phyloP scores from a whole-genome alignment of 1,139 yeast genomes.

The Suhomyces anneliseae region DNA sequence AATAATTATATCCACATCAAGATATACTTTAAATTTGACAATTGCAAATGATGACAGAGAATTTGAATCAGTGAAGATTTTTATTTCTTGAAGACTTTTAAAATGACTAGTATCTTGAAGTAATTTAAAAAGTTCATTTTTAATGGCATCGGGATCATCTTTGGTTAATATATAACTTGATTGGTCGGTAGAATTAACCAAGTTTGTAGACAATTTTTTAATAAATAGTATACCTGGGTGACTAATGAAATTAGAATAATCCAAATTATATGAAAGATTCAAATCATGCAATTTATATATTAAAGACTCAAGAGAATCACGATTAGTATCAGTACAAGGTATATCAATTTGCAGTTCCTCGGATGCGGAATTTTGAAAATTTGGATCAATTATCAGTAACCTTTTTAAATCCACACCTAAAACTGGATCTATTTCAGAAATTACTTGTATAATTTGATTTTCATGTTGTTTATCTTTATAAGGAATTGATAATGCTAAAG shows the following conservation, averaged over 20 bases:
- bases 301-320: conserved; percentile 9
- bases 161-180: conserved; percentile 7
- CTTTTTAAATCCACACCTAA: conserved; percentile 1
- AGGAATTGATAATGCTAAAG: conserved; percentile 7
- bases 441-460: background rate
- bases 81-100: conserved; percentile 30
- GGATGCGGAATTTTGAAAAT: background rate
- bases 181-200: conserved; percentile 14
- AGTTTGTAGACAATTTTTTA: conserved; percentile 38
- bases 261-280: conserved; percentile 11
- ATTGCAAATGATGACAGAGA: conserved; percentile 28
- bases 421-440: conserved; percentile 3
- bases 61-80: conserved; percentile 20
- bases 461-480: background rate
- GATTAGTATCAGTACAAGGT: conserved; percentile 10
- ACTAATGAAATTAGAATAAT: conserved; percentile 47
- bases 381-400: background rate
- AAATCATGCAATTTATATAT: conserved; percentile 10
- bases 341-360: conserved; percentile 7
- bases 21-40: conserved; percentile 36
- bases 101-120: conserved; percentile 28
- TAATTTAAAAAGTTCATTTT: conserved; percentile 22
- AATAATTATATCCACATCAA: conserved; percentile 37
- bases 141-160: conserved; percentile 8
- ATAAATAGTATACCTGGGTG: conserved; percentile 69